Evolutionary conservation across 768 basidiomycete species (phyloP).

Genomic region (Rhodocollybia butyracea): DNA sequence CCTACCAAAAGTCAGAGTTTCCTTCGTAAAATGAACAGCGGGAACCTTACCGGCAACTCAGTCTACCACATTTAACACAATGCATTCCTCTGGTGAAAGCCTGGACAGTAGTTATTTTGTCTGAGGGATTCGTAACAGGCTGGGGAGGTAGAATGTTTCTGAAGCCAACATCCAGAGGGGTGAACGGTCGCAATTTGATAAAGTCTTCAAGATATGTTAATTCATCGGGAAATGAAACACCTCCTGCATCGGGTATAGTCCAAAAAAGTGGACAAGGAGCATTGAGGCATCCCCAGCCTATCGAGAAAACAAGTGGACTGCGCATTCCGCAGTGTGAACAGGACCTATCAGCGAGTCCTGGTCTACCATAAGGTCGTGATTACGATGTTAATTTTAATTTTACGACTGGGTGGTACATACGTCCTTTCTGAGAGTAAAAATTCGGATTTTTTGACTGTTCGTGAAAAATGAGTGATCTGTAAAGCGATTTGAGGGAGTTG

Average conservation of each 20-base stretch:
- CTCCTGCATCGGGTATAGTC: constrained; percentile 26
- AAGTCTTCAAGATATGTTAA: constrained; percentile 51
- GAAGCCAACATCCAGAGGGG: constrained; percentile 29
- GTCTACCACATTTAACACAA: constrained; percentile 63
- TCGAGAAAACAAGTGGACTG: constrained; percentile 52
- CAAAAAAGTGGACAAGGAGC: constrained; percentile 59
- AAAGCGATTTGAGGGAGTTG: not conserved
- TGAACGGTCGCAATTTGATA: constrained; percentile 31
- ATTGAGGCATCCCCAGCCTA: constrained; percentile 63
- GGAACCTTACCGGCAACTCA: constrained; percentile 63
- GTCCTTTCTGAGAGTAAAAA: constrained; percentile 1
- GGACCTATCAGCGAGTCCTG: constrained; percentile 15
- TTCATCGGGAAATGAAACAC: constrained; percentile 22
- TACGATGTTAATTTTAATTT: not conserved
- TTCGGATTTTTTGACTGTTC: not conserved
- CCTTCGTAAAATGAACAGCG: not conserved
- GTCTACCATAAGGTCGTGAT: not conserved
- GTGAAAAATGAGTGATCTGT: not conserved
- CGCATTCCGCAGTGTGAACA: constrained; percentile 42
- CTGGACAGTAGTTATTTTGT: constrained; percentile 48
- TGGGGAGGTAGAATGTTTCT: constrained; percentile 35
- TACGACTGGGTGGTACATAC: not conserved
- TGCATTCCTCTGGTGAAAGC: constrained; percentile 66
- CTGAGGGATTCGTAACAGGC: constrained; percentile 22
- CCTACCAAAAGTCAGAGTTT: constrained; percentile 31